Base-by-base conservation (phyloP, 495 filamentous ascomycete genomes). In the Polyplosphaeria fusca region DNA sequence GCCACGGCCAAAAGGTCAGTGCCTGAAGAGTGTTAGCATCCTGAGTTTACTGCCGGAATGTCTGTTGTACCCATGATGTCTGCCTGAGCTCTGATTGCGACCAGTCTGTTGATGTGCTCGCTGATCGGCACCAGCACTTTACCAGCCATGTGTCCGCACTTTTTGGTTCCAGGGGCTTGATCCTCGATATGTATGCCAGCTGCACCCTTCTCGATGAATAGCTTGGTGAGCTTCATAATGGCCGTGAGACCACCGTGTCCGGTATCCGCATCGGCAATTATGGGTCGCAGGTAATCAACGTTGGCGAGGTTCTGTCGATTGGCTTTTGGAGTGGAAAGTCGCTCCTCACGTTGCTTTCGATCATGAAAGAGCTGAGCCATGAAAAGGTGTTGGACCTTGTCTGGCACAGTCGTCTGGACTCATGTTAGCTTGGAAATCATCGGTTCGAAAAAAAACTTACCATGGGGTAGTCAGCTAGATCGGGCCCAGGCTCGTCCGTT, bases 1-100 rank as follows among this genome's bases (percentile, higher is more conserved):
- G 93, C 93, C 62, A 98, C 83, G 55, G 88, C 88, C 2, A 98
- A 70, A 23, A 98, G 85, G 68, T 98, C 89, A 46, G 81, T 74
- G 50, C 90, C 83, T 86, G 48, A 5, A 20, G 22, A 18, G 48
- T 63, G 67, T 64, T 18, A 55, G 25, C 25, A 45, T n/a, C n/a
- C n/a, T n/a, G n/a, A n/a, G n/a, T n/a, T n/a, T n/a, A n/a, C n/a
- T n/a, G n/a, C n/a, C n/a, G n/a, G n/a, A n/a, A 64, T 73, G 55
- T n/a, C n/a, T n/a, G n/a, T n/a, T n/a, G n/a, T 77, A 83, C 86
- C 93, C 93, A 97, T 96, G 70, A 98, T 98, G 68, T 98, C 93
- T 55, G 93, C 92, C 73, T 98, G 93, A 7, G 93, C 93, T 57
- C 93, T 85, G 71, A 98, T 96, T 62, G 93, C 91, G 28, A 98